Base-by-base conservation (phyloP, 139 green algal species). In the Chlorella sp. region DNA sequence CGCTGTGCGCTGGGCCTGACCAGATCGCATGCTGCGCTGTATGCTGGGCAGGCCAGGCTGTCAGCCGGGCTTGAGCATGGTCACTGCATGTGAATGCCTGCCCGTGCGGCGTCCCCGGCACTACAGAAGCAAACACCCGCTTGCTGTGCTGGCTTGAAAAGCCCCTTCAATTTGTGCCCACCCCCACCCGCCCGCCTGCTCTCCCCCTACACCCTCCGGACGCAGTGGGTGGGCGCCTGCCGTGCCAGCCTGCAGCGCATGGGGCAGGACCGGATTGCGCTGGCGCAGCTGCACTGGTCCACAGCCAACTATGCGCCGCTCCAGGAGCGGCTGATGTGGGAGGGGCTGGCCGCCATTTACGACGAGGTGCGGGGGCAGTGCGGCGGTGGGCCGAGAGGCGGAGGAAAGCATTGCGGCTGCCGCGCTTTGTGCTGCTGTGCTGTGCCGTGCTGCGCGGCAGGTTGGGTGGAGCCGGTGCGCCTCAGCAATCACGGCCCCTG, bases 281-380 rank as follows among this genome's bases (percentile, higher is more conserved):
- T 99, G 14, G 96, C 92, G 34, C 97, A 99, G 93, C 92, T 99
- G 90, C 97, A 99, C 91, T 99, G 97, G 97, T 94, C 83, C 66
- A 93, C 96, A 57, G 93, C 97, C 73, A 98, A 97, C 61, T 99
- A 99, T 86, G 94, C 93, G 53, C 94, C 95, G 53, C 90, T 98
- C 68, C 97, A 97, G 92, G 96, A 98, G 88, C 61, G 93, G 37
- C 95, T 95, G 11, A 92, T 98, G 80, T 95, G 94, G 93, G 94
- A 96, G 7, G 96, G 96, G 4, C 86, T 98, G 53, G 95, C 93
- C 15, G 96, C 92, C 30, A 92, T 96, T 40, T 94, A 95, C 42
- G 89, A 95, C 16, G 71, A 93, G 92, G 92, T 91, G n/a, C 18
- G 39, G 32, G 4, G 7, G 26, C n/a, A n/a, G 81, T 0, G 37